Evolutionary conservation across 2,329 filamentous ascomycete genomes (phyloP).

Genomic region (Penicillium olsonii): DNA sequence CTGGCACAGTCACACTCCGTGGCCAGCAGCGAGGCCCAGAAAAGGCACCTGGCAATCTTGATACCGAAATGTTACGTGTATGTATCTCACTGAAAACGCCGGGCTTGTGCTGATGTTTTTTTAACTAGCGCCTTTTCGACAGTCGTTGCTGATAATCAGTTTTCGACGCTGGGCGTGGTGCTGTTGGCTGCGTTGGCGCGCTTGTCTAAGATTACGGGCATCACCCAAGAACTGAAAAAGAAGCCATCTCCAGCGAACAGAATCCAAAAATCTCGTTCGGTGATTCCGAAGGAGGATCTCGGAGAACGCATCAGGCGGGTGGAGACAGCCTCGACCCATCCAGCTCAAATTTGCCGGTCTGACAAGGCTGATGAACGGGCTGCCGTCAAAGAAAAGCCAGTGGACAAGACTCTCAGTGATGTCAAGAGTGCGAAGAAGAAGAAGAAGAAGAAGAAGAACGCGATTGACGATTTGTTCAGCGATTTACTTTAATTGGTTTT

Average conservation of each 20-base stretch:
- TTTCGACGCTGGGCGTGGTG: conserved; percentile 69
- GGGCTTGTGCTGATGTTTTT: conserved; percentile 8
- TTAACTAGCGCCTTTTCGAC: conserved; percentile 64
- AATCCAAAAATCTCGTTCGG: neutral
- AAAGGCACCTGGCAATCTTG: conserved; percentile 36
- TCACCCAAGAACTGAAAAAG: conserved; percentile 37
- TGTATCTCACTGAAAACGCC: conserved; percentile 13
- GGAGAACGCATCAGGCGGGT: conserved; percentile 28
- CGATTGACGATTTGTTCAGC: conserved; percentile 73
- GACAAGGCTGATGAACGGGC: conserved; percentile 5
- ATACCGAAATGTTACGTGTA: conserved; percentile 47
- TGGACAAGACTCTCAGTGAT: neutral
- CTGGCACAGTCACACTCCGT: conserved; percentile 50
- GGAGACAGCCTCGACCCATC: neutral
- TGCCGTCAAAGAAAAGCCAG: conserved; percentile 8
- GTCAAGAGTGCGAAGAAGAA: conserved; percentile 18
- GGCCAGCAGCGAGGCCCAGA: conserved; percentile 17
- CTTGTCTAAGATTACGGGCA: conserved; percentile 47
- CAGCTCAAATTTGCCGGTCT: neutral
- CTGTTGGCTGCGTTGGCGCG: conserved; percentile 66
- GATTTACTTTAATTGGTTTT: conserved; percentile 50
- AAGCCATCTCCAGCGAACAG: neutral
- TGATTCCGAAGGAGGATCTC: conserved; percentile 22
- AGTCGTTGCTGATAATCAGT: conserved; percentile 70
- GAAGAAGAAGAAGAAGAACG: conserved; percentile 59